A percentile compares a stretch with the other conserved stretches of the same genome.
Conservation (phyloP, 2,329 filamentous ascomycete genomes). For the Penicillium sp. region DNA sequence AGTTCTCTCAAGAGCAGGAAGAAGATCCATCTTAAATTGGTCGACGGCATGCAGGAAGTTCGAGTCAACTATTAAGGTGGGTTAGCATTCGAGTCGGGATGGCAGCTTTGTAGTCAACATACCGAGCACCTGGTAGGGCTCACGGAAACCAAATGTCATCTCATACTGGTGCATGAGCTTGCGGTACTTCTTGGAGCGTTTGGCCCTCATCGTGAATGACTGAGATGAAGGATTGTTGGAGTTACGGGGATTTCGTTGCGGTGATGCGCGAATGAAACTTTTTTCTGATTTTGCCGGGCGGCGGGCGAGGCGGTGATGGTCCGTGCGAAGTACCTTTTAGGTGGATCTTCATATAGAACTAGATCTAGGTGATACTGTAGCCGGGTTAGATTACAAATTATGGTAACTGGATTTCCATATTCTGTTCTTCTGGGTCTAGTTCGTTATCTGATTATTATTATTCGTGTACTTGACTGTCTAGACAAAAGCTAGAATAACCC, state of each 20-base stretch:
- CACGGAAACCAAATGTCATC: constrained; percentile 83
- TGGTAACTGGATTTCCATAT: neutral
- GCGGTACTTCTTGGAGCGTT: constrained; percentile 70
- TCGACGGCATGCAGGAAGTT: constrained; percentile 79
- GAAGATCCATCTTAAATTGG: constrained; percentile 86
- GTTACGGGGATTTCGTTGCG: constrained; percentile 8
- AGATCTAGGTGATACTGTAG: too few relatives aligned
- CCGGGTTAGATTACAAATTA: too few relatives aligned
- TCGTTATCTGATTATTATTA: neutral
- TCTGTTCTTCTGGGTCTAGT: neutral
- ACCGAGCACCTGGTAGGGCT: constrained; percentile 88
- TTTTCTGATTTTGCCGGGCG: constrained; percentile 40
- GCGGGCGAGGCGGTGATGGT: constrained; percentile 14
- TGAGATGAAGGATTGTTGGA: constrained; percentile 1
- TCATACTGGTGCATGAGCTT: constrained; percentile 95
- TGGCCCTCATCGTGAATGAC: constrained; percentile 60
- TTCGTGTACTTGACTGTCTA: neutral
- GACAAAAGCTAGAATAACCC: neutral
- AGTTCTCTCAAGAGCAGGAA: constrained; percentile 73
- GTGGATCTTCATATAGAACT: neutral
- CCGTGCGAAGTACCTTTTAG: neutral
- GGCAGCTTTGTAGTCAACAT: constrained; percentile 25
- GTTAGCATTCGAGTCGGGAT: constrained; percentile 14
- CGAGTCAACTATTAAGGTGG: constrained; percentile 65
- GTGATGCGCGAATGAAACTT: constrained; percentile 28